Conservation (phyloP, 352 stramenopile genomes). For the Phytophthora tentaculata region DNA sequence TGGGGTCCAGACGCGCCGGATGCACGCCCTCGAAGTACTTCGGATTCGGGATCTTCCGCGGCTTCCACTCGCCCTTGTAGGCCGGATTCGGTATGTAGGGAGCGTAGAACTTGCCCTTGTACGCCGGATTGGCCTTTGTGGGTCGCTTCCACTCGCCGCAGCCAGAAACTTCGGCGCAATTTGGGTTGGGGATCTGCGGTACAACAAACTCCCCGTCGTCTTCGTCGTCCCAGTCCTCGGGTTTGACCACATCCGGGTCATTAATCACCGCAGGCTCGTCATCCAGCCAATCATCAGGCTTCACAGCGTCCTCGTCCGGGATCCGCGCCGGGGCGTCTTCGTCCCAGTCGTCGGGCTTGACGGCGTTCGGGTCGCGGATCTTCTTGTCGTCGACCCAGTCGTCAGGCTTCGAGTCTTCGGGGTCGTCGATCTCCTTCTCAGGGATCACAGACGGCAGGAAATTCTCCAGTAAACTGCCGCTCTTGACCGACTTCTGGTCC, state of each 20-base stretch:
- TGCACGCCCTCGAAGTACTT: conserved; percentile 88
- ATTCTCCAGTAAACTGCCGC: conserved; percentile 81
- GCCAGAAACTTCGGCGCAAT: conserved; percentile 82
- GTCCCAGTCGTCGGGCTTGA: conserved; percentile 94
- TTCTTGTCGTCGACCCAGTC: conserved; percentile 93
- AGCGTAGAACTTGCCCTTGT: conserved; percentile 93
- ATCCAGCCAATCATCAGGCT: conserved; percentile 92
- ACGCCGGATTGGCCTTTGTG: conserved; percentile 90
- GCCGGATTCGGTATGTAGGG: conserved; percentile 92
- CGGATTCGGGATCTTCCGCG: conserved; percentile 92
- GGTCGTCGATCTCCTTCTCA: conserved; percentile 93
- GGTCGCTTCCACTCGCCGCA: conserved; percentile 92
- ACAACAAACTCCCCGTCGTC: conserved; percentile 92
- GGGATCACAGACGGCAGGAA: conserved; percentile 89
- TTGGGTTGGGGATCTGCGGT: conserved; percentile 90
- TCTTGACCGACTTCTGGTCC: conserved; percentile 85
- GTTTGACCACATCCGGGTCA: conserved; percentile 82
- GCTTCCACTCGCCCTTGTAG: conserved; percentile 92
- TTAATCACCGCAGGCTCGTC: conserved; percentile 79
- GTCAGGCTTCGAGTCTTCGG: conserved; percentile 89
- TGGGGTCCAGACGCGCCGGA: conserved; percentile 84
- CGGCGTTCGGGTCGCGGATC: conserved; percentile 88
- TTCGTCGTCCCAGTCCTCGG: conserved; percentile 95
- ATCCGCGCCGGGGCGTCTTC: conserved; percentile 90
- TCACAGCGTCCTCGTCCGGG: conserved; percentile 83